A percentile compares a stretch with the other conserved stretches of the same genome.
Conservation (phyloP, 2,329 filamentous ascomycete species). For the Ophiostoma australiae region DNA sequence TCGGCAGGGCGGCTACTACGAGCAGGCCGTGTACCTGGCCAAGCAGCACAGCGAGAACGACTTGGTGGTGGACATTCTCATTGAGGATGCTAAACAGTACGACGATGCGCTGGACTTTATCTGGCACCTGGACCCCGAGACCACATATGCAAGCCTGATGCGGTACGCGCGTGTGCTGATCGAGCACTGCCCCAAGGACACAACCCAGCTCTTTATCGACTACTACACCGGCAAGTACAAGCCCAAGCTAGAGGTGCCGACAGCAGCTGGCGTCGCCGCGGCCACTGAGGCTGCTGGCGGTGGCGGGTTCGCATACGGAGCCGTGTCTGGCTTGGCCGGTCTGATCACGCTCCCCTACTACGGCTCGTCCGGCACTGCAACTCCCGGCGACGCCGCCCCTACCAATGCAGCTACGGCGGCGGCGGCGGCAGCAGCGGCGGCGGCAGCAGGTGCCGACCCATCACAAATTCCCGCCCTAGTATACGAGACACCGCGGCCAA, state of each 20-base stretch:
- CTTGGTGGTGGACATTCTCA: slow-evolving; percentile 88
- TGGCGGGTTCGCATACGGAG: slow-evolving; percentile 50
- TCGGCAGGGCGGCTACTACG: slow-evolving; percentile 90
- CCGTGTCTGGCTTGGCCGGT: slow-evolving; percentile 71
- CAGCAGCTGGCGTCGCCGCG: slow-evolving; percentile 34
- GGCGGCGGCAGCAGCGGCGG: background rate
- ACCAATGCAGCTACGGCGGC: background rate
- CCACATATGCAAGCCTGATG: slow-evolving; percentile 81
- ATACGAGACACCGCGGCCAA: slow-evolving; percentile 76
- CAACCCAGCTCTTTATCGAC: slow-evolving; percentile 84
- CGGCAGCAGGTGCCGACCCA: background rate
- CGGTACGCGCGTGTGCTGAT: slow-evolving; percentile 91
- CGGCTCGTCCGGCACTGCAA: slow-evolving; percentile 50
- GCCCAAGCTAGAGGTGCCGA: slow-evolving; percentile 58
- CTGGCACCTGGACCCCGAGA: slow-evolving; percentile 74
- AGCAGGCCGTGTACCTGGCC: slow-evolving; percentile 92
- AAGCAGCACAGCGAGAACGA: slow-evolving; percentile 92
- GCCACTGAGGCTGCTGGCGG: slow-evolving; percentile 35
- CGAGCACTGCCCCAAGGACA: slow-evolving; percentile 75
- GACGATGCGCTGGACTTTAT: slow-evolving; percentile 85
- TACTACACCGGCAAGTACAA: slow-evolving; percentile 87
- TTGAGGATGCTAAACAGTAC: slow-evolving; percentile 92
- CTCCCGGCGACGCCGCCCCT: background rate
- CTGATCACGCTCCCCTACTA: slow-evolving; percentile 83
- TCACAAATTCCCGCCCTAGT: slow-evolving; percentile 29